Evolutionary conservation across 192 early-diverging fungal species (phyloP), one percentile per base, ranked within the genome.

Genomic region (Gamsiella multidivaricata): DNA sequence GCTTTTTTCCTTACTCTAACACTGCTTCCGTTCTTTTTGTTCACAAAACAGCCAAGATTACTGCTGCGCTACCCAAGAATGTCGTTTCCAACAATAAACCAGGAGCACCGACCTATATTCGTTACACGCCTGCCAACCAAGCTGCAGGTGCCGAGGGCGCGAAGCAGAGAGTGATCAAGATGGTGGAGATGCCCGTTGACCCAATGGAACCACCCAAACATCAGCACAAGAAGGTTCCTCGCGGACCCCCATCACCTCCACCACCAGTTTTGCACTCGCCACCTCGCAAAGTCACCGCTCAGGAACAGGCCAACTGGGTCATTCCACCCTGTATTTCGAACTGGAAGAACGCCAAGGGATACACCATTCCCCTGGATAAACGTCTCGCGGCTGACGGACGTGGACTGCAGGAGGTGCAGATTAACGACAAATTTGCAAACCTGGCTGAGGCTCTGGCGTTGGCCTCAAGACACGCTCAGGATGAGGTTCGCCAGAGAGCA

Each of bases 271-370:
- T 99, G 85, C 97, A 97, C 70, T 98, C 97, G 28, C 98, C 98
- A 42, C 96, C 98, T 14, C 93, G 96, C 42, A 99, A 97, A 80
- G 87, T 98, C 8, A 92, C 96, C 2, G 94, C 94, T 3, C 94
- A 98, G 61, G 96, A 99, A 83, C 98, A 98, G 73, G 88, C 88
- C 54, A 92, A 97, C 64, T 99, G 98, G 98, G 86, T 94, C 9
- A 95, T 99, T 54, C 98, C 98, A 45, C 98, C 98, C n/a, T 97
- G 94, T 69, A 97, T 99, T 45, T 94, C 93, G 66, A 99, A 98
- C 80, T 99, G 98, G 98, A 99, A 98, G 85, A 99, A 99, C 84
- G 94, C 95, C 54, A 97, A 99, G 71, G 98, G 98, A 34, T 99
- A 95, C 79, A 99, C 98, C 10, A 98, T 99, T 62, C 95, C 98